These are phyloP conservation scores for Kodamaea alishanica DNA, from an alignment of 1,139 yeast genomes.

Conservation along the genomic window DNA sequence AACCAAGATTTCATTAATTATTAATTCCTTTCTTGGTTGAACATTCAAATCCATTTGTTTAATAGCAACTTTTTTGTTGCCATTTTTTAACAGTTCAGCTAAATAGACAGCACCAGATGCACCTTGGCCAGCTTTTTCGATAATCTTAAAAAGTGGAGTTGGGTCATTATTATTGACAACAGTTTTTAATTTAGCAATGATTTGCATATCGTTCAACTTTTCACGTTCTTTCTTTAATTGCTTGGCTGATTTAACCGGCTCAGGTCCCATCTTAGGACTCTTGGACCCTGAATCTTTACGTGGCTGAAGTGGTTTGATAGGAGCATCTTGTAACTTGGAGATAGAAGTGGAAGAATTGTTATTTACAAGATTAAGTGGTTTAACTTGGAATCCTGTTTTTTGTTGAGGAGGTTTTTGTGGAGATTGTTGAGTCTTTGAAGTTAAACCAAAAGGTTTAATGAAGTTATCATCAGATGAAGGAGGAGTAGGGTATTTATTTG, in stretches of 20 bases:
- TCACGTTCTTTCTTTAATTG: conserved; percentile 60
- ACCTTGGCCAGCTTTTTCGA: conserved; percentile 98
- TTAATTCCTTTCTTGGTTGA: conserved; percentile 92
- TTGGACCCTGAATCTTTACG: conserved; percentile 12
- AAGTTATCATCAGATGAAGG: conserved; percentile 7
- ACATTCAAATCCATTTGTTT: conserved; percentile 93
- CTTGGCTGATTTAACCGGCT: conserved; percentile 36
- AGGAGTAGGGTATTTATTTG: conserved; percentile 16
- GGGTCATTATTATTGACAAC: conserved; percentile 88
- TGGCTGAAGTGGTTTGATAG: conserved; percentile 21
- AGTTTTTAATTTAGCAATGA: conserved; percentile 75
- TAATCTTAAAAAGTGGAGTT: conserved; percentile 73
- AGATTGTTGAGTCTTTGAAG: conserved; percentile 9
- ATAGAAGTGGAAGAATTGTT: conserved; percentile 8
- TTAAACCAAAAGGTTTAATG: conserved; percentile 14
- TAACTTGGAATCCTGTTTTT: conserved; percentile 1
- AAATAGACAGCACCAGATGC: conserved; percentile 95
- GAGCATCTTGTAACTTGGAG: conserved; percentile 12
- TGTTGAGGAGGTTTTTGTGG: conserved; percentile 6
- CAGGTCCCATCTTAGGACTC: conserved; percentile 21
- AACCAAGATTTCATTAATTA: conserved; percentile 53
- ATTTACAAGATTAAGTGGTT: conserved; percentile 7
- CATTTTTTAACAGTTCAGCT: conserved; percentile 54
- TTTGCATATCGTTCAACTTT: conserved; percentile 80
- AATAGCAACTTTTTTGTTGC: conserved; percentile 64